These are phyloP conservation scores for Micromonas pusilla DNA, from an alignment of 139 green algal species.

Conservation along the genomic window DNA sequence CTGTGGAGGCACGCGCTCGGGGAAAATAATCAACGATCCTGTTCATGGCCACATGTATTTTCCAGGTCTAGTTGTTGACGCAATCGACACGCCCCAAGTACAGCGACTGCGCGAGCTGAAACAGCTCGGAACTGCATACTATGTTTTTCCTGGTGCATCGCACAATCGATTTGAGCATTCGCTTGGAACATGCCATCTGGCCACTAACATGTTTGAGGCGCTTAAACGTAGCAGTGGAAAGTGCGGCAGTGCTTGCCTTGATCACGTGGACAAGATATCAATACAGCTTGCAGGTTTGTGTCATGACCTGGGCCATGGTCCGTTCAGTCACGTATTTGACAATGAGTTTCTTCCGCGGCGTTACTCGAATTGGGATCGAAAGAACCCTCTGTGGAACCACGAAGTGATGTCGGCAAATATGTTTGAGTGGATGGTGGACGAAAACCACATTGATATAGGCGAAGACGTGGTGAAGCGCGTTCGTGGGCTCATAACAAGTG, in stretches of 20 bases:
- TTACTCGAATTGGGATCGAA: not conserved
- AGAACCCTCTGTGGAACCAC: constrained; percentile 47
- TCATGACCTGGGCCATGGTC: constrained; percentile 89
- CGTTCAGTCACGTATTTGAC: constrained; percentile 72
- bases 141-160: constrained; percentile 67
- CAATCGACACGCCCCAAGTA: constrained; percentile 64
- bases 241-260: not conserved
- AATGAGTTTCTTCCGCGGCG: constrained; percentile 34
- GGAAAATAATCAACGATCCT: constrained; percentile 26
- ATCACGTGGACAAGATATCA: constrained; percentile 1
- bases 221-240: not conserved
- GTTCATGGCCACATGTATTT: constrained; percentile 29
- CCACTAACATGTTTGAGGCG: constrained; percentile 24
- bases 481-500: constrained; percentile 9
- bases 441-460: constrained; percentile 35
- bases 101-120: constrained; percentile 75
- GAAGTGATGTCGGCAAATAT: constrained; percentile 62
- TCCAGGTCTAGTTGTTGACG: not conserved
- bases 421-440: constrained; percentile 57
- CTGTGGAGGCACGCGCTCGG: not conserved
- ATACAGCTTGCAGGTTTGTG: constrained; percentile 60
- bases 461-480: constrained; percentile 17
- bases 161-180: constrained; percentile 83
- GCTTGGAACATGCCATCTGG: constrained; percentile 49
- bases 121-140: constrained; percentile 63